These are phyloP conservation scores for Hymenoscyphus fraxineus DNA, from an alignment of 2,329 filamentous ascomycete species.

Conservation along the genomic window DNA sequence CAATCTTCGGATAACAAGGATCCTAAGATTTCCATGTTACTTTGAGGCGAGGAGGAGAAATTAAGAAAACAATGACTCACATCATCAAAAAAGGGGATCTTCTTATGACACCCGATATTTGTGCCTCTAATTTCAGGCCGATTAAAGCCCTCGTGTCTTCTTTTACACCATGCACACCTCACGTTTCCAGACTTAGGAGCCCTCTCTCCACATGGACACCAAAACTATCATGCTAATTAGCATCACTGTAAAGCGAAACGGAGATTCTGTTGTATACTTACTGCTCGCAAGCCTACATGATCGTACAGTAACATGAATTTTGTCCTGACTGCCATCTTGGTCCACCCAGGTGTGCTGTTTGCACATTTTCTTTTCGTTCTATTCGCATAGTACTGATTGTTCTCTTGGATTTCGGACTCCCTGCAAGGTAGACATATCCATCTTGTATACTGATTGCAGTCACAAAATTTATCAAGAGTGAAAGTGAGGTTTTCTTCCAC, in stretches of 20 bases:
- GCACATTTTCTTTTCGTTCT: conserved; percentile 7
- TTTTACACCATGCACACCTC: conserved; percentile 20
- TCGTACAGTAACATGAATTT: conserved; percentile 9
- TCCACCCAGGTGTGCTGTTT: too few species aligned
- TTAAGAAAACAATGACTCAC: conserved; percentile 7
- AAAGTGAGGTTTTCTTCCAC: conserved; percentile 15
- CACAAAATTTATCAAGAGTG: conserved; percentile 14
- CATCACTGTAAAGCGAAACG: background rate
- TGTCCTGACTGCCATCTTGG: too few species aligned
- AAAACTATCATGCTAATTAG: conserved; percentile 14
- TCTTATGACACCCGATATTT: background rate
- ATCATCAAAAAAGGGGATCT: conserved; percentile 18
- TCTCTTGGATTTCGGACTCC: conserved; percentile 8
- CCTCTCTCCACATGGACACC: conserved; percentile 19
- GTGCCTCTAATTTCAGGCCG: background rate
- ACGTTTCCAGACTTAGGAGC: conserved; percentile 15
- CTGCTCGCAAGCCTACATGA: conserved; percentile 3
- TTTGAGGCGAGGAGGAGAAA: background rate
- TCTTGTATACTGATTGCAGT: conserved; percentile 20
- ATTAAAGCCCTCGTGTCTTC: conserved; percentile 16
- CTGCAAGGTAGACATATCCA: conserved; percentile 23
- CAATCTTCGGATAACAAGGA: conserved; percentile 15
- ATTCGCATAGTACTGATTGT: conserved; percentile 9
- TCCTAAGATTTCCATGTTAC: conserved; percentile 12
- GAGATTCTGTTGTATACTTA: conserved; percentile 8